These are phyloP conservation scores for Xylariaceae sp. DNA, from an alignment of 2,329 filamentous ascomycete species.

Conservation along the genomic window DNA sequence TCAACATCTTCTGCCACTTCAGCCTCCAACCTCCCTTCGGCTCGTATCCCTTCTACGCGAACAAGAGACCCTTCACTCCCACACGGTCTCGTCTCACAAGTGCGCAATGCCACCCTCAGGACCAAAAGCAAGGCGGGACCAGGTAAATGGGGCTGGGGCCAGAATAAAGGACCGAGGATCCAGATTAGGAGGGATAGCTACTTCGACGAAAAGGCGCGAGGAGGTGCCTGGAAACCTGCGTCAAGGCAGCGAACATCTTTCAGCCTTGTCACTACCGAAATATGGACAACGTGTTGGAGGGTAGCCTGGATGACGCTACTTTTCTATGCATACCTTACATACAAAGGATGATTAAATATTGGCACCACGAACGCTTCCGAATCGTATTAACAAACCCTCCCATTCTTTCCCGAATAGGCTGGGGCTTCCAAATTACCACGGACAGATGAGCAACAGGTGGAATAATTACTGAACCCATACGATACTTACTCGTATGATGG, in stretches of 20 bases:
- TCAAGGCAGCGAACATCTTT: conserved; percentile 44
- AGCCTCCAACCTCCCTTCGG: conserved; percentile 43
- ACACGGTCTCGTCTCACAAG: conserved; percentile 23
- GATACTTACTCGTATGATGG: too few relatives aligned
- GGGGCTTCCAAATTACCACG: too few relatives aligned
- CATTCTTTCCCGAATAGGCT: too few relatives aligned
- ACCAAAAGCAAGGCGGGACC: conserved; percentile 23
- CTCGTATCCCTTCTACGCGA: conserved; percentile 36
- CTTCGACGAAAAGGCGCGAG: conserved; percentile 46
- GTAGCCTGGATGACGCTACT: conserved; percentile 67
- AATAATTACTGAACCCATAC: too few relatives aligned
- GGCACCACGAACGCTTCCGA: too few relatives aligned
- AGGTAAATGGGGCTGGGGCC: conserved; percentile 53
- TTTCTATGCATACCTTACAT: conserved; percentile 72
- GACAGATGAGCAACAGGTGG: too few relatives aligned
- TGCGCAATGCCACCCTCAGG: conserved; percentile 27
- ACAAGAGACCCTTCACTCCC: conserved; percentile 38
- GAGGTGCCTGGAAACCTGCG: conserved; percentile 36
- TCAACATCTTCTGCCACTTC: conserved; percentile 43
- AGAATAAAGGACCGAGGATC: conserved; percentile 55
- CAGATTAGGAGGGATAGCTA: conserved; percentile 55
- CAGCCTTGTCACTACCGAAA: conserved; percentile 61
- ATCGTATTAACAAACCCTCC: too few relatives aligned
- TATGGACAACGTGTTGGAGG: conserved; percentile 65
- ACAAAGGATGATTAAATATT: conserved; percentile 57